phyloP scores from a whole-genome alignment of 78 protist species.

The Dictyostelium discoideum region dicty_2.7 NC_007088.5:5079001-5079500 shows the following conservation, averaged over 20 bases:
- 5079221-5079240: not conserved
- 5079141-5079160: not conserved
- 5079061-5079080: slow-evolving; percentile 76
- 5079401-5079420: slow-evolving; percentile 27
- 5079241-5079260: not conserved
- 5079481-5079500: not conserved
- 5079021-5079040: slow-evolving; percentile 64
- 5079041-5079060: slow-evolving; percentile 68
- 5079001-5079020: slow-evolving; percentile 68
- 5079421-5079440: slow-evolving; percentile 82
- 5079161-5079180: no score
- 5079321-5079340: slow-evolving; percentile 84
- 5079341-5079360: slow-evolving; percentile 81
- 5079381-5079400: slow-evolving; percentile 72
- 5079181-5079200: not conserved
- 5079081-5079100: slow-evolving; percentile 66
- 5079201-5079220: not conserved
- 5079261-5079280: slow-evolving; percentile 68
- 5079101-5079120: slow-evolving; percentile 59
- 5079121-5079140: slow-evolving; percentile 39
- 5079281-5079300: slow-evolving; percentile 53
- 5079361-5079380: slow-evolving; percentile 78
- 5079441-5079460: slow-evolving; percentile 84
- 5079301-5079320: slow-evolving; percentile 60
- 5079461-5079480: slow-evolving; percentile 16